phyloP scores from a whole-genome alignment of 2,329 filamentous ascomycete species.

The Phoma sp. region DNA sequence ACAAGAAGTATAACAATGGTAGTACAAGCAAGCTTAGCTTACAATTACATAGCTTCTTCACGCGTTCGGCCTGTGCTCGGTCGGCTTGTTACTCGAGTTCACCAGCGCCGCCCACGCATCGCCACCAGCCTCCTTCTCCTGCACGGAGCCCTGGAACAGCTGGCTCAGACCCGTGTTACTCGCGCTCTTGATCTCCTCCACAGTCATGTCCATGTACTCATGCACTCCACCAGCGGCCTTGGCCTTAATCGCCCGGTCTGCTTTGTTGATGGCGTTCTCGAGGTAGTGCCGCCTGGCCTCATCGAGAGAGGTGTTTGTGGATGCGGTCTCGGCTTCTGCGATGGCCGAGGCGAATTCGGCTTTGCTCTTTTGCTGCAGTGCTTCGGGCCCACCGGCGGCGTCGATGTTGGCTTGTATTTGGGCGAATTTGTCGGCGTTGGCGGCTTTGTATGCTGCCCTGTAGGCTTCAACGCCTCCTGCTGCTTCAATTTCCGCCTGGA shows the following conservation, averaged over 20 bases:
- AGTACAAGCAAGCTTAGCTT: constrained; percentile 7
- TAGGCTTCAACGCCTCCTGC: constrained; percentile 27
- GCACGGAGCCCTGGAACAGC: background rate
- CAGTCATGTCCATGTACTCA: constrained; percentile 24
- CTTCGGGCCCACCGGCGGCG: constrained; percentile 20
- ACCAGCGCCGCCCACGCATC: constrained; percentile 29
- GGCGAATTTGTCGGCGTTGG: constrained; percentile 14
- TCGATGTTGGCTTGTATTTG: constrained; percentile 9
- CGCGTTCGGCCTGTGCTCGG: constrained; percentile 8
- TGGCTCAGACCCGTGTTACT: constrained; percentile 8
- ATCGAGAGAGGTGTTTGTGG: constrained; percentile 20
- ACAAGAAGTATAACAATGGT: constrained; percentile 17
- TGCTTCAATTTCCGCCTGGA: constrained; percentile 20
- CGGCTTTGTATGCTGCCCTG: constrained; percentile 2
- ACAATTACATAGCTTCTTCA: background rate
- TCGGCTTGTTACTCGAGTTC: constrained; percentile 16
- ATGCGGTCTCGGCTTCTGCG: constrained; percentile 28
- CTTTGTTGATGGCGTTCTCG: constrained; percentile 27
- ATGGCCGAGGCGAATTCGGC: constrained; percentile 19
- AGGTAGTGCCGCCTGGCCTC: constrained; percentile 21
- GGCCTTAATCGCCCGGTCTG: constrained; percentile 27
- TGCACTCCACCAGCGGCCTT: constrained; percentile 19
- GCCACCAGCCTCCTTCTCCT: constrained; percentile 7
- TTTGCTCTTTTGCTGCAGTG: constrained; percentile 16
- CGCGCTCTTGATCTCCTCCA: constrained; percentile 18